Percentiles rank a stretch among this genome's conserved stretches.
These are phyloP conservation scores for Solanum piurae DNA, from an alignment of 257 asterid species.

Conservation along the genomic window DNA sequence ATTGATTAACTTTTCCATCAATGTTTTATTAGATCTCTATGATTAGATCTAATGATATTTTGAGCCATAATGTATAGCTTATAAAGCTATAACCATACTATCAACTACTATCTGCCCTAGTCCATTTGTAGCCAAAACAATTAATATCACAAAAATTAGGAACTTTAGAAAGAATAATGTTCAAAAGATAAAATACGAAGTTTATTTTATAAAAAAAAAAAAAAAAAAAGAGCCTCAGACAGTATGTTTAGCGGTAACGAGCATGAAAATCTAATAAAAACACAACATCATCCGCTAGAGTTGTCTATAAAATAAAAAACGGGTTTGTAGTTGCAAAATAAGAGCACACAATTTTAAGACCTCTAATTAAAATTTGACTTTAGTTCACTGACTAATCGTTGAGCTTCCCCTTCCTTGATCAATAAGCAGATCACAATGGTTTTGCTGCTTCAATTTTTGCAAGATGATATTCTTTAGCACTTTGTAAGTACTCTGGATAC, in stretches of 20 bases:
- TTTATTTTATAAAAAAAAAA: background rate
- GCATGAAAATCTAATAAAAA: background rate
- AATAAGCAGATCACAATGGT: slow-evolving; percentile 26
- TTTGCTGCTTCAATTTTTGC: slow-evolving; percentile 27
- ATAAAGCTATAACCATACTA: no score
- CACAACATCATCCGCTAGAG: background rate
- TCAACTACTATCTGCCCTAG: no score
- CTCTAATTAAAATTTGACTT: background rate
- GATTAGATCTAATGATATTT: no score
- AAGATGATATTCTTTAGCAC: slow-evolving; percentile 51
- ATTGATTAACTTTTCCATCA: no score
- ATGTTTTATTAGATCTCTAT: no score
- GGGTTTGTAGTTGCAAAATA: no score
- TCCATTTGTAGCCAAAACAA: no score
- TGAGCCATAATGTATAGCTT: no score
- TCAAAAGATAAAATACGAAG: background rate
- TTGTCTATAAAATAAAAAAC: background rate
- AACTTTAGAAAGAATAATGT: background rate
- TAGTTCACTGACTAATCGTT: background rate
- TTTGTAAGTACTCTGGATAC: slow-evolving; percentile 48
- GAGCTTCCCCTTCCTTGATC: background rate
- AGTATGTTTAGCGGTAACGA: background rate
- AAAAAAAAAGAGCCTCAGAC: background rate
- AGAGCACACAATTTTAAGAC: background rate
- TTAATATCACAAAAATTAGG: no score